phyloP scores from a whole-genome alignment of 202 grass and related monocot species.

The Zoysia matrella region DNA sequence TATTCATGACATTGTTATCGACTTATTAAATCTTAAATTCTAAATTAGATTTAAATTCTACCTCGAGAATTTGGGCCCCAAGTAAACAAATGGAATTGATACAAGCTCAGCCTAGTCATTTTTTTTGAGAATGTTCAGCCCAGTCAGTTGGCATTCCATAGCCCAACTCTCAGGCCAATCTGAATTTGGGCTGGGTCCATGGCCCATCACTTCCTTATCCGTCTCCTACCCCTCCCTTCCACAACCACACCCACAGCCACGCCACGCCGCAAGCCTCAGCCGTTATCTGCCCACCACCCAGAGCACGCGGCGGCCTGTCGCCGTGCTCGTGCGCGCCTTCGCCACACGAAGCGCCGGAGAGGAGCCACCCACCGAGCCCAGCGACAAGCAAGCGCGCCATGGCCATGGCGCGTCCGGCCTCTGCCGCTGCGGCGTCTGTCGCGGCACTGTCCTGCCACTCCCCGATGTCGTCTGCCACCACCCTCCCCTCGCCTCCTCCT shows the following conservation, averaged over 20 bases:
- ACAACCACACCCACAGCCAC: conserved; percentile 2
- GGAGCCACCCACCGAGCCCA: not conserved
- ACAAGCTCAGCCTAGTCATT: too few relatives aligned
- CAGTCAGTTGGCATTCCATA: not conserved
- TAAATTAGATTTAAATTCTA: not conserved
- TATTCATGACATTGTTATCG: not conserved
- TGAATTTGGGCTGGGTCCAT: not conserved
- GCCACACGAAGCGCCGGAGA: conserved; percentile 21
- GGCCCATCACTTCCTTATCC: conserved; percentile 49
- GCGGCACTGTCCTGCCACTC: conserved; percentile 15
- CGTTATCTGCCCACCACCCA: conserved; percentile 25
- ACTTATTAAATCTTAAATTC: not conserved
- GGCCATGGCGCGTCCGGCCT: conserved; percentile 36
- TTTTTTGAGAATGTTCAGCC: not conserved
- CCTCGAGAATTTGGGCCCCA: not conserved
- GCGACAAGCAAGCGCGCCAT: conserved; percentile 9
- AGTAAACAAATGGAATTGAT: not conserved
- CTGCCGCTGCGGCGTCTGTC: conserved; percentile 15
- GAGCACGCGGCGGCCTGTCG: conserved; percentile 44
- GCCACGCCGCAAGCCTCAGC: conserved; percentile 12
- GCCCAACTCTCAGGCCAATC: not conserved
- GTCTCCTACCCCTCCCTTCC: not conserved
- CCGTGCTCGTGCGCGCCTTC: conserved; percentile 37
- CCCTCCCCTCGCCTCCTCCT: conserved; percentile 23
- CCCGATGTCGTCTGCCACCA: not conserved